A percentile compares a stretch with the other conserved stretches of the same genome.
Conservation (phyloP, 768 basidiomycete species). For the Trametes cingulata region DNA sequence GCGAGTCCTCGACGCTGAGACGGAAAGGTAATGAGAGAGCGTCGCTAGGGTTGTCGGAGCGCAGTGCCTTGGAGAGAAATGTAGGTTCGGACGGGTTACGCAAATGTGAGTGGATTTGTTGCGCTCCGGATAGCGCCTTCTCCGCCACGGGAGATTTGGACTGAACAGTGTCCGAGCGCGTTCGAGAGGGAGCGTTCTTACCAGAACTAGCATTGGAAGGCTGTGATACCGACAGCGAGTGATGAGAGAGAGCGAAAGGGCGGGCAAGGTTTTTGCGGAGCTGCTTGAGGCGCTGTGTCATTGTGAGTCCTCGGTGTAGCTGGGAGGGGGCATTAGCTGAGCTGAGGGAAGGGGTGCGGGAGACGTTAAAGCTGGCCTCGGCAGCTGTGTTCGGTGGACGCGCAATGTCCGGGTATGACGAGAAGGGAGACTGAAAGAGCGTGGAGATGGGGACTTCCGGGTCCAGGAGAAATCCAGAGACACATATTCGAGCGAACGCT, state of each 20-base stretch:
- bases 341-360: conserved; percentile 16
- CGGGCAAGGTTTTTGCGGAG: conserved; percentile 50
- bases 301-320: conserved; percentile 42
- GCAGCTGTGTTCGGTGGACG: conserved; percentile 25
- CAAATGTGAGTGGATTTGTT: conserved; percentile 40
- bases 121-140: conserved; percentile 36
- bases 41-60: conserved; percentile 45
- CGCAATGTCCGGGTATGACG: conserved; percentile 31
- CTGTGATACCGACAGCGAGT: conserved; percentile 20
- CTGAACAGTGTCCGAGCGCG: conserved; percentile 32
- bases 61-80: conserved; percentile 51
- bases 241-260: conserved; percentile 52
- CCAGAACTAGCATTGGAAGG: conserved; percentile 9
- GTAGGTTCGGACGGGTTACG: conserved; percentile 50
- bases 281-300: conserved; percentile 46
- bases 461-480: conserved; percentile 87
- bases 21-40: conserved; percentile 61
- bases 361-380: conserved; percentile 11
- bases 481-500: conserved; percentile 83
- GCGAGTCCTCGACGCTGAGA: conserved; percentile 55
- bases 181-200: conserved; percentile 10
- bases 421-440: conserved; percentile 41
- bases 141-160: conserved; percentile 36
- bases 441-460: conserved; percentile 64
- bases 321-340: conserved; percentile 27